A percentile compares a stretch with the other conserved stretches of the same genome.
Evolutionary conservation across 2,329 filamentous ascomycete genomes (phyloP).

Genomic region (Myrmaecium sp.): DNA sequence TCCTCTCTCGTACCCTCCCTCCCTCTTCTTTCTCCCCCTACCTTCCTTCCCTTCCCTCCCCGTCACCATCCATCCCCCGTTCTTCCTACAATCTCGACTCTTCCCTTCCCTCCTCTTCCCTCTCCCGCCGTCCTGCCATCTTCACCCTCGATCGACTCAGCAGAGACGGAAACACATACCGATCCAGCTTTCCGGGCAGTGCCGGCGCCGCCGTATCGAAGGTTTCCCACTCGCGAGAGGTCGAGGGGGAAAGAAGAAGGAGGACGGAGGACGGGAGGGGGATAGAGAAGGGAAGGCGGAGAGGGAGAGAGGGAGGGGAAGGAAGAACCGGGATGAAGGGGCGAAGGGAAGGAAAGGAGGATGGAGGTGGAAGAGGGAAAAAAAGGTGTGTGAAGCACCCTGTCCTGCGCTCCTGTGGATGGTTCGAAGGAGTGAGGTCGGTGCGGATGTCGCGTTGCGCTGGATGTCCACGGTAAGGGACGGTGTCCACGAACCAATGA

Average conservation of each 20-base stretch:
- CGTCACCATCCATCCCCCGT: constrained; percentile 14
- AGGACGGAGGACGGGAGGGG: constrained; percentile 4
- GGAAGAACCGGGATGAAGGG: constrained; percentile 7
- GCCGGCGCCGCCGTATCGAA: constrained; percentile 8
- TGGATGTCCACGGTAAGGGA: too few relatives aligned
- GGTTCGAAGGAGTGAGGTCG: too few relatives aligned
- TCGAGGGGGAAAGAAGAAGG: constrained; percentile 1
- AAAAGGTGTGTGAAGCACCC: too few relatives aligned
- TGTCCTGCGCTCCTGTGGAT: too few relatives aligned
- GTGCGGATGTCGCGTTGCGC: too few relatives aligned
- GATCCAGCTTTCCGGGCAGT: constrained; percentile 8
- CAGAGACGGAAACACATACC: constrained; percentile 13
- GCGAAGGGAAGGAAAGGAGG: constrained; percentile 9
- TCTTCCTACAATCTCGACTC: constrained; percentile 17
- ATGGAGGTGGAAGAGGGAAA: too few relatives aligned
- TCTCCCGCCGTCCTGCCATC: too few relatives aligned
- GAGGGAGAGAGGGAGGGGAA: constrained; percentile 3
- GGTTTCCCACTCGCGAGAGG: constrained; percentile 13
- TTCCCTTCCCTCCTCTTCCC: too few relatives aligned
- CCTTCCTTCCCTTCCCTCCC: constrained; percentile 14
- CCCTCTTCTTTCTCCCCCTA: too few relatives aligned
- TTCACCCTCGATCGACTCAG: too few relatives aligned
- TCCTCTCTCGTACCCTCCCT: too few relatives aligned
- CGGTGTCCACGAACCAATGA: too few relatives aligned
- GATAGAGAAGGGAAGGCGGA: constrained; percentile 1